phyloP scores from a whole-genome alignment of 768 basidiomycete species.

The Leccinum boreale region DNA sequence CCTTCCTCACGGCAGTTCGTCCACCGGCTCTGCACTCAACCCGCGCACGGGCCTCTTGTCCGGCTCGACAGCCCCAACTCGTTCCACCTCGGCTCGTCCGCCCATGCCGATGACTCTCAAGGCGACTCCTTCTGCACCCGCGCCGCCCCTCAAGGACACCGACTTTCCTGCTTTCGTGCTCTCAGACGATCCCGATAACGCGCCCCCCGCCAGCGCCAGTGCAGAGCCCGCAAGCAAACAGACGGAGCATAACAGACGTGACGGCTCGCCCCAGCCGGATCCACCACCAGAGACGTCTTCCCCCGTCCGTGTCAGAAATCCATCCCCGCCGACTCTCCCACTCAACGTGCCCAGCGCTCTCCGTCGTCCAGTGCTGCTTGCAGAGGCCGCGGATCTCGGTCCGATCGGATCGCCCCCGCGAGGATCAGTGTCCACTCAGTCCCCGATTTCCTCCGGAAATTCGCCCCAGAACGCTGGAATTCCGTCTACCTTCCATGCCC shows the following conservation, averaged over 20 bases:
- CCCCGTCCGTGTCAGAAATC: constrained; percentile 25
- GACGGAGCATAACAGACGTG: constrained; percentile 12
- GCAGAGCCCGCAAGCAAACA: background rate
- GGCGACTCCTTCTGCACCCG: constrained; percentile 73
- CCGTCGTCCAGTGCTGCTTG: constrained; percentile 39
- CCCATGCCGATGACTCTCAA: constrained; percentile 69
- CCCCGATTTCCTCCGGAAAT: constrained; percentile 42
- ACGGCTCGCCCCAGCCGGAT: constrained; percentile 1
- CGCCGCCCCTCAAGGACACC: constrained; percentile 71
- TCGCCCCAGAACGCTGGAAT: constrained; percentile 41
- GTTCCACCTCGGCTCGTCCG: constrained; percentile 47
- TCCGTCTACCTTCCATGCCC: constrained; percentile 75
- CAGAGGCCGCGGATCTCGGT: constrained; percentile 58
- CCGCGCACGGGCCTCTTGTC: constrained; percentile 30
- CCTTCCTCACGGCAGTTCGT: constrained; percentile 13
- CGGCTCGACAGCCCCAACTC: constrained; percentile 70
- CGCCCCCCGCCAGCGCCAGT: constrained; percentile 4
- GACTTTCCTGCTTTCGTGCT: constrained; percentile 69
- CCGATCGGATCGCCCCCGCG: constrained; percentile 81
- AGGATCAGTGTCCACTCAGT: constrained; percentile 46
- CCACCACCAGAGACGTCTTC: constrained; percentile 9
- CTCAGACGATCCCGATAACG: constrained; percentile 51
- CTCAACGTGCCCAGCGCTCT: constrained; percentile 48
- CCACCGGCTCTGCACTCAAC: constrained; percentile 7
- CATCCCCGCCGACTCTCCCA: constrained; percentile 51